phyloP scores from a whole-genome alignment of 2,329 filamentous ascomycete species.

The Aspergillus neoniger region DNA sequence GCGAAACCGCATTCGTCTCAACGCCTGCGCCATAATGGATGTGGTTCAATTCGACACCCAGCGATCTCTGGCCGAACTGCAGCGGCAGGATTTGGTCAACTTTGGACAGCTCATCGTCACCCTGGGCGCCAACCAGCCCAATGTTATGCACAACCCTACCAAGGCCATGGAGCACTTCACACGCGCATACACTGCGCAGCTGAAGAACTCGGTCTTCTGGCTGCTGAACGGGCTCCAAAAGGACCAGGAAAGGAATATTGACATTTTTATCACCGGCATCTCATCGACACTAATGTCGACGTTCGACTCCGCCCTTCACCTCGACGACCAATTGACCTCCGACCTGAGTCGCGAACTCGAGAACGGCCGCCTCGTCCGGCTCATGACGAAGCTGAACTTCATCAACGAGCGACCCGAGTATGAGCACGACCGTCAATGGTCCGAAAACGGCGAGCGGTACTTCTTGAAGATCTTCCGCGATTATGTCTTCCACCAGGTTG shows the following conservation, averaged over 20 bases:
- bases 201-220: conserved; percentile 80
- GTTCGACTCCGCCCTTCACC: conserved; percentile 77
- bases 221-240: conserved; percentile 68
- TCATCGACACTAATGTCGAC: conserved; percentile 72
- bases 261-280: conserved; percentile 77
- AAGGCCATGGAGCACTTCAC: conserved; percentile 75
- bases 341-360: conserved; percentile 80
- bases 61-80: conserved; percentile 70
- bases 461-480: conserved; percentile 93
- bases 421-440: conserved; percentile 76
- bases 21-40: conserved; percentile 85
- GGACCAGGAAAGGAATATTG: conserved; percentile 68
- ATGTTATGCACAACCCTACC: conserved; percentile 63
- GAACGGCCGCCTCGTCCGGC: conserved; percentile 79
- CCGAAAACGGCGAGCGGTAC: conserved; percentile 89
- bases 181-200: conserved; percentile 72
- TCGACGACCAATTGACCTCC: conserved; percentile 71
- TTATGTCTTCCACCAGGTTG: conserved; percentile 95
- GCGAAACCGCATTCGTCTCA: conserved; percentile 85
- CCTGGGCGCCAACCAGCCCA: conserved; percentile 69
- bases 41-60: conserved; percentile 79
- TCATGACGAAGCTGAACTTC: conserved; percentile 79
- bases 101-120: conserved; percentile 84
- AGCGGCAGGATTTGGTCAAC: conserved; percentile 82
- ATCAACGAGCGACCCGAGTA: conserved; percentile 90